Percentiles rank a stretch among this genome's conserved stretches.
phyloP scores from a whole-genome alignment of 2,329 filamentous ascomycete genomes.

The Macrophomina tecta region DNA sequence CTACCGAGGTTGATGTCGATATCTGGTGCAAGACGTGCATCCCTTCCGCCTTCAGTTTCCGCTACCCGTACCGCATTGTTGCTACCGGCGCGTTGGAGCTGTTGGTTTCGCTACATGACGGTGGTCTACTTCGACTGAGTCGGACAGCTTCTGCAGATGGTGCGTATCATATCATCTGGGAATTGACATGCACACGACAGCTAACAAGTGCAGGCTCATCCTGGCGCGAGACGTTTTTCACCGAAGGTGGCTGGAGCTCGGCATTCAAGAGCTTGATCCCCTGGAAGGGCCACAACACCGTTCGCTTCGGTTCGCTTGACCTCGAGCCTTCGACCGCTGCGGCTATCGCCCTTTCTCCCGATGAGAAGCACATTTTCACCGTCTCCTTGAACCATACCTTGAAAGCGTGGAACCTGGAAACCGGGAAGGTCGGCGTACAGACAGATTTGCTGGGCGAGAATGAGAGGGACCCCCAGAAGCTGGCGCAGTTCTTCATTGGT shows the following conservation, averaged over 20 bases:
- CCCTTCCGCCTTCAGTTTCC: conserved; percentile 76
- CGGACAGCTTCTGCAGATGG: conserved; percentile 40
- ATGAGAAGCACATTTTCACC: conserved; percentile 69
- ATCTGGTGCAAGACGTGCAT: conserved; percentile 78
- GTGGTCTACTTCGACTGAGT: conserved; percentile 70
- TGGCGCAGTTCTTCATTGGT: conserved; percentile 77
- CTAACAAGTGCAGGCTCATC: conserved; percentile 43
- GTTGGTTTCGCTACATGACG: conserved; percentile 81
- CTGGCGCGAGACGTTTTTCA: conserved; percentile 77
- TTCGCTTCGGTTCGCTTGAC: conserved; percentile 72
- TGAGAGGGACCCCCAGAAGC: conserved; percentile 66
- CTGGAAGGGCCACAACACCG: conserved; percentile 68
- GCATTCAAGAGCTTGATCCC: conserved; percentile 60
- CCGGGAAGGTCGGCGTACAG: conserved; percentile 76
- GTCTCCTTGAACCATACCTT: conserved; percentile 88
- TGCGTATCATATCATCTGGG: neutral
- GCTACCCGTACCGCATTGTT: conserved; percentile 79
- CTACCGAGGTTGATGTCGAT: conserved; percentile 74
- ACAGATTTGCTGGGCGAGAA: conserved; percentile 76
- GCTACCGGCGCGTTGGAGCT: conserved; percentile 76
- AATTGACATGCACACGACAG: neutral
- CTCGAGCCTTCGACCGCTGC: conserved; percentile 65
- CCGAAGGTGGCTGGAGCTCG: conserved; percentile 73
- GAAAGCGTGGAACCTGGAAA: conserved; percentile 87
- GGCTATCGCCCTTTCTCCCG: conserved; percentile 58